Conservation (phyloP, 2,329 filamentous ascomycete species). For the Trichophaea hybrida region DNA sequence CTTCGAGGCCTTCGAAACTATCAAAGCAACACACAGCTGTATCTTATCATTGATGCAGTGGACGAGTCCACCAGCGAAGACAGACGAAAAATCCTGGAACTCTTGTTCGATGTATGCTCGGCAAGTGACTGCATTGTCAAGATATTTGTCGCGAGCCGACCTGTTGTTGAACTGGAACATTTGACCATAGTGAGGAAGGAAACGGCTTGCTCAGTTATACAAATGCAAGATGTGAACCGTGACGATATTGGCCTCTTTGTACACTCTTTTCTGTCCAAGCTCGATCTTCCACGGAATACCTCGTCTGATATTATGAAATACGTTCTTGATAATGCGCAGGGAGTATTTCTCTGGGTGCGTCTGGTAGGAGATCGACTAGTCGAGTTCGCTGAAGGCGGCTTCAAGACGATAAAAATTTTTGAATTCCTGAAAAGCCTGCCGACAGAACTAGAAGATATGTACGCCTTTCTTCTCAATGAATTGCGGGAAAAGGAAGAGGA, state of each 20-base stretch:
- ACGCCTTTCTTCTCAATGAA: background rate
- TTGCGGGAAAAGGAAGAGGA: background rate
- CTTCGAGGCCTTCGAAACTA: background rate
- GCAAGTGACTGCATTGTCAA: background rate
- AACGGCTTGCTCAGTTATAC: no score
- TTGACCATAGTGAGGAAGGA: background rate
- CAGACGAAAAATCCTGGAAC: background rate
- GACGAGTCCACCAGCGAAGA: background rate
- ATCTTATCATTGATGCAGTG: constrained; percentile 3
- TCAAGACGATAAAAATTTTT: background rate
- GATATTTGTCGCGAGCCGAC: constrained; percentile 1
- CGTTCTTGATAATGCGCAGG: background rate
- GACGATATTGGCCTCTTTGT: background rate
- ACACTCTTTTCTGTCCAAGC: background rate
- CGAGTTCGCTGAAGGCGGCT: background rate
- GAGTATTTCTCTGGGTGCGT: background rate
- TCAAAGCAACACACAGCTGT: background rate
- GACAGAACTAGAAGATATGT: background rate
- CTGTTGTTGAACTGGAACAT: background rate
- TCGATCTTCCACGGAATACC: background rate
- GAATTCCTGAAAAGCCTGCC: background rate
- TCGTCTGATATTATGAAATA: background rate
- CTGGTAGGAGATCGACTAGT: background rate
- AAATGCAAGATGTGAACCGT: background rate
- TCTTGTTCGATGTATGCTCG: background rate